Evolutionary conservation across 306 rosid genomes (phyloP).

Genomic region (Prunus armeniaca): DNA sequence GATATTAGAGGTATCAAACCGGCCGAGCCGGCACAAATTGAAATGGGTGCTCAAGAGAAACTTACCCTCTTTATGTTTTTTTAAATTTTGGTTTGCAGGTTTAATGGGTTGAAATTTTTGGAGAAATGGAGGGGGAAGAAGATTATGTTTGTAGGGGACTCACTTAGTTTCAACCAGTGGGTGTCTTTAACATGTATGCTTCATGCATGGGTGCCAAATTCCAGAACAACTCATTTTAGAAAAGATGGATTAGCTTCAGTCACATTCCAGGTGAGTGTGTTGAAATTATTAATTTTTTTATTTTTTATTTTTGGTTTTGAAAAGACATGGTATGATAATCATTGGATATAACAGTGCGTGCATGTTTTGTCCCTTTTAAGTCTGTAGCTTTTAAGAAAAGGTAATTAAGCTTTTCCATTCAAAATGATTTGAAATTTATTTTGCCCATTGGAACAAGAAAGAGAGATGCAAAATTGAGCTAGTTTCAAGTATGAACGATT

Average conservation of each 20-base stretch:
- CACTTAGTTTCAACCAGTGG: slow-evolving; percentile 85
- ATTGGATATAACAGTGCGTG: slow-evolving; percentile 18
- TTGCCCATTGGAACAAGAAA: too few species aligned
- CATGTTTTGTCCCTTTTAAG: slow-evolving; percentile 3
- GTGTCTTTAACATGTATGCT: slow-evolving; percentile 82
- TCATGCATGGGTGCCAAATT: slow-evolving; percentile 73
- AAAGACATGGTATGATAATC: background rate
- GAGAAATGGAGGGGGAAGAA: slow-evolving; percentile 80
- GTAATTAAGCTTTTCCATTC: background rate
- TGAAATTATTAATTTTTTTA: background rate
- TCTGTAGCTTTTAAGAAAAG: background rate
- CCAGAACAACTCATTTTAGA: slow-evolving; percentile 44
- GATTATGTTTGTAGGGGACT: slow-evolving; percentile 95
- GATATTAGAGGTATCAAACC: background rate
- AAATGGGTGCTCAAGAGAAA: background rate
- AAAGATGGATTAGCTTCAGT: slow-evolving; percentile 50
- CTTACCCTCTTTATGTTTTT: background rate
- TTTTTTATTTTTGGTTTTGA: accelerated
- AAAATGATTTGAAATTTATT: background rate
- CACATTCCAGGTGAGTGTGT: slow-evolving; percentile 57
- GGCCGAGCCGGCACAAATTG: background rate
- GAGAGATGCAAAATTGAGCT: background rate
- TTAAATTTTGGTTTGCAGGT: slow-evolving; percentile 38
- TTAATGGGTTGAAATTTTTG: slow-evolving; percentile 64
- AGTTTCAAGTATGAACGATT: too few species aligned